Evolutionary conservation across 1,284 basidiomycete species (phyloP).

Genomic region (Puccinia novopanici): DNA sequence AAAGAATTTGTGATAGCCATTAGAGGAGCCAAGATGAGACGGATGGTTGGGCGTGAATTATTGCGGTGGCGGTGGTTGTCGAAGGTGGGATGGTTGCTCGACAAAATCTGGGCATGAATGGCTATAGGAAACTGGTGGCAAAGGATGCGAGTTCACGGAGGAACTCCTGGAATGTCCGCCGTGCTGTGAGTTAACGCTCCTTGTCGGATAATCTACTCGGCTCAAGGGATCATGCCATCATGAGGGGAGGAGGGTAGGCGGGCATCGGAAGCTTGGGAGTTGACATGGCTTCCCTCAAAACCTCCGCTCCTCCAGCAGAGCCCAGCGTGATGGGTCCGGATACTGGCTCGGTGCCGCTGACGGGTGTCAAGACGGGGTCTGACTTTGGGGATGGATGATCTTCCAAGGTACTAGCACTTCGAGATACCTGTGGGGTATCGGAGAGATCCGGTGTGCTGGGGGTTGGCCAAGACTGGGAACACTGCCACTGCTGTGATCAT

Average conservation of each 20-base stretch:
- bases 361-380: slow-evolving; percentile 5
- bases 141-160: neutral
- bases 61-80: slow-evolving; percentile 3
- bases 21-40: slow-evolving; percentile 6
- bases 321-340: slow-evolving; percentile 20
- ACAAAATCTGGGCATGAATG: slow-evolving; percentile 1
- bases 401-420: slow-evolving; percentile 30
- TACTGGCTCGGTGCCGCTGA: neutral
- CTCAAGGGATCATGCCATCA: neutral
- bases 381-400: slow-evolving; percentile 20
- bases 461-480: slow-evolving; percentile 10
- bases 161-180: slow-evolving; percentile 22
- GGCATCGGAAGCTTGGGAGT: slow-evolving; percentile 6
- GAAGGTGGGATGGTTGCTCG: slow-evolving; percentile 11
- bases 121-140: neutral
- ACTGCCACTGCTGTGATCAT: neutral
- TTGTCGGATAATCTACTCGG: slow-evolving; percentile 1
- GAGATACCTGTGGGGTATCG: slow-evolving; percentile 6
- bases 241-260: neutral
- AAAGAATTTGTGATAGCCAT: neutral
- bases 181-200: slow-evolving; percentile 5
- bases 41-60: neutral
- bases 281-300: slow-evolving; percentile 35
- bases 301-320: slow-evolving; percentile 29
- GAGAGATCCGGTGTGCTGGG: slow-evolving; percentile 35